Conservation (phyloP, 108 stramenopile species). For the Nannochloropsis granulata region DNA sequence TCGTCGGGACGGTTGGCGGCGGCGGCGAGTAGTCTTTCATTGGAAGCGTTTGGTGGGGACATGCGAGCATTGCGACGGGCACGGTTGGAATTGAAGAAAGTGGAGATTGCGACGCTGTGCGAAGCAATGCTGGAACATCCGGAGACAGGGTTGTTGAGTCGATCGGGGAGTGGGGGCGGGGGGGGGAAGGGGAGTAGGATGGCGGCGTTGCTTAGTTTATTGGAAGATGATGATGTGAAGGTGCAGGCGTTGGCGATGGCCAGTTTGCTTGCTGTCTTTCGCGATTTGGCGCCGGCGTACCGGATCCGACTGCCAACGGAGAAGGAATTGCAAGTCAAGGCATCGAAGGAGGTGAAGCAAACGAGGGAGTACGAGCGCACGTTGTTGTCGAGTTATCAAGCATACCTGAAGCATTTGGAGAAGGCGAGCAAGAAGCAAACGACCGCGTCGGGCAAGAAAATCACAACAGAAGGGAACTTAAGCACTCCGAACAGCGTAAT, state of each 20-base stretch:
- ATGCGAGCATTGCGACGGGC: slow-evolving; percentile 4
- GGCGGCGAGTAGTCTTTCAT: neutral
- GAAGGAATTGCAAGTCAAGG: slow-evolving; percentile 52
- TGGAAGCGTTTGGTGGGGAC: neutral
- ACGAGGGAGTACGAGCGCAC: slow-evolving; percentile 11
- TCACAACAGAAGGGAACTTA: neutral
- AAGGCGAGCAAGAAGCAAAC: neutral
- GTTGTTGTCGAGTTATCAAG: slow-evolving; percentile 18
- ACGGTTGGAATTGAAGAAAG: slow-evolving; percentile 14
- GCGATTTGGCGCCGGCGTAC: slow-evolving; percentile 74
- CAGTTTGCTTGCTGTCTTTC: slow-evolving; percentile 68
- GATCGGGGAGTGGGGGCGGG: neutral
- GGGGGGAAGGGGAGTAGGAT: neutral
- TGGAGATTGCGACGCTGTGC: slow-evolving; percentile 16
- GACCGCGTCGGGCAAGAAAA: neutral
- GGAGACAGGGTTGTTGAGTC: slow-evolving; percentile 8
- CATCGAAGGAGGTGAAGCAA: slow-evolving; percentile 62
- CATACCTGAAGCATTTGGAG: neutral
- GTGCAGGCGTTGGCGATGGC: slow-evolving; percentile 43
- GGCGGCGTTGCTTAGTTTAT: neutral
- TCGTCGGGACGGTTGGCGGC: neutral
- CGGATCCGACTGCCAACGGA: slow-evolving; percentile 71
- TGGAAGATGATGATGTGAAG: slow-evolving; percentile 18
- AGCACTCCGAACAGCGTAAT: too few relatives aligned
- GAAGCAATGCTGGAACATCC: slow-evolving; percentile 19